Conservation (phyloP, 345 rosid species). For the Theobroma cacao region DNA sequence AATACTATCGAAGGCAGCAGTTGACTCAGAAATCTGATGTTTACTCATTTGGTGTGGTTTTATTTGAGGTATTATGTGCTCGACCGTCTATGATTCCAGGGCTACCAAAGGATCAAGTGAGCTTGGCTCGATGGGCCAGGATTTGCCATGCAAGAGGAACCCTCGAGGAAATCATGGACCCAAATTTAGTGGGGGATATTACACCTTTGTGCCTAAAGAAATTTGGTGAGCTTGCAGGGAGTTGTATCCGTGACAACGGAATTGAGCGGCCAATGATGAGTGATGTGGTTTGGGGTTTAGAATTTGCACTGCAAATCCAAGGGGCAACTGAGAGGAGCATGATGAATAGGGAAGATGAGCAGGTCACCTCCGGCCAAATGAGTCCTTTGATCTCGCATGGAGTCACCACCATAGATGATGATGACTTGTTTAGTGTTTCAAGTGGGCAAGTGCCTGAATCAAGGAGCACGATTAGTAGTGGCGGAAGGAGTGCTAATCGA, state of each 20-base stretch:
- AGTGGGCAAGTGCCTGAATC: constrained; percentile 3
- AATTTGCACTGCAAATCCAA: constrained; percentile 4
- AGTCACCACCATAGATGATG: constrained; percentile 11
- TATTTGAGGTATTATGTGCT: constrained; percentile 26
- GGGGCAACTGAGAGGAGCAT: neutral
- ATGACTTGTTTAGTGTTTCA: constrained; percentile 20
- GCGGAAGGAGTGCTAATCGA: neutral
- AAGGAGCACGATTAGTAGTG: constrained; percentile 18
- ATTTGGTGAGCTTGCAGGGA: neutral
- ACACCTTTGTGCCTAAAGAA: constrained; percentile 5
- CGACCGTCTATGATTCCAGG: constrained; percentile 16
- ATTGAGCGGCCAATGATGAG: neutral
- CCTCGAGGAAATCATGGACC: constrained; percentile 1
- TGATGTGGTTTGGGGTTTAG: constrained; percentile 12
- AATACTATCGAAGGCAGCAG: constrained; percentile 21
- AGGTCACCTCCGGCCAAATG: neutral
- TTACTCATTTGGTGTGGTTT: constrained; percentile 33
- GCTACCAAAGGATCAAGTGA: constrained; percentile 10
- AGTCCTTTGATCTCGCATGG: neutral
- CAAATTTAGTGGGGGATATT: constrained; percentile 8
- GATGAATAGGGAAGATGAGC: neutral
- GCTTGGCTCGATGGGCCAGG: constrained; percentile 10
- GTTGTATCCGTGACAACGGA: neutral
- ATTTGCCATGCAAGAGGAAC: neutral
- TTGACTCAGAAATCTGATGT: constrained; percentile 36